Conservation (phyloP, 148 eudicot genomes). For the Bassia scoparia region DNA sequence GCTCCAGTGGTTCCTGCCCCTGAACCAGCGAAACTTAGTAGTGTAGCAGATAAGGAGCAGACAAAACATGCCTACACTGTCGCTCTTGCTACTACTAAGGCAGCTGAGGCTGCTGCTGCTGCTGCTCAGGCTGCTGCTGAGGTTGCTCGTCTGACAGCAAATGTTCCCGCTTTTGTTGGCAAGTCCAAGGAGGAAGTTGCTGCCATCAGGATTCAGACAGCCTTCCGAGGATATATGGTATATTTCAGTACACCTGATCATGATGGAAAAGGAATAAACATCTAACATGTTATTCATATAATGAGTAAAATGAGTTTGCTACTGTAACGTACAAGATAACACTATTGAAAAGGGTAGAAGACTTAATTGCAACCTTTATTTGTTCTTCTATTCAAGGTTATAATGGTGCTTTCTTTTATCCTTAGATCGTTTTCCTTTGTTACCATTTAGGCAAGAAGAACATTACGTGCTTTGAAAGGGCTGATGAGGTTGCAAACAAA, state of each 20-base stretch:
- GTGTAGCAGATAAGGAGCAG: slow-evolving; percentile 39
- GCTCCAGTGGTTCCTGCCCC: slow-evolving; percentile 24
- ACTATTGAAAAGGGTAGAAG: too few relatives aligned
- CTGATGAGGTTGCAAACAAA: slow-evolving; percentile 59
- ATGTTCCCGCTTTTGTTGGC: slow-evolving; percentile 34
- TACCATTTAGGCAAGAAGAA: slow-evolving; percentile 62
- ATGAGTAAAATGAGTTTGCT: too few relatives aligned
- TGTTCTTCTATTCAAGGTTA: not conserved
- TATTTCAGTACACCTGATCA: not conserved
- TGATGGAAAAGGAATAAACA: too few relatives aligned
- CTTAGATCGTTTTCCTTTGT: not conserved
- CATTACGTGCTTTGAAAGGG: slow-evolving; percentile 67
- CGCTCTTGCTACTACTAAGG: slow-evolving; percentile 41
- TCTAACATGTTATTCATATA: too few relatives aligned
- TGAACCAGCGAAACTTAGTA: slow-evolving; percentile 31
- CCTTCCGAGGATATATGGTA: slow-evolving; percentile 82
- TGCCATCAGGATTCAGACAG: slow-evolving; percentile 72
- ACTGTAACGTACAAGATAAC: too few relatives aligned
- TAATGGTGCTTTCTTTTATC: not conserved
- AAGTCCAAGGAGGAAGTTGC: slow-evolving; percentile 66
- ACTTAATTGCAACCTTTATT: not conserved
- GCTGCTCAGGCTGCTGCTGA: slow-evolving; percentile 58
- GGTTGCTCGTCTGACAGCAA: slow-evolving; percentile 37
- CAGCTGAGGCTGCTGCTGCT: slow-evolving; percentile 50
- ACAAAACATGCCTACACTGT: slow-evolving; percentile 42